Evolutionary conservation across 805 yeast species (phyloP), one percentile per base, ranked within the genome.

Genomic region (Clavispora fructus): DNA sequence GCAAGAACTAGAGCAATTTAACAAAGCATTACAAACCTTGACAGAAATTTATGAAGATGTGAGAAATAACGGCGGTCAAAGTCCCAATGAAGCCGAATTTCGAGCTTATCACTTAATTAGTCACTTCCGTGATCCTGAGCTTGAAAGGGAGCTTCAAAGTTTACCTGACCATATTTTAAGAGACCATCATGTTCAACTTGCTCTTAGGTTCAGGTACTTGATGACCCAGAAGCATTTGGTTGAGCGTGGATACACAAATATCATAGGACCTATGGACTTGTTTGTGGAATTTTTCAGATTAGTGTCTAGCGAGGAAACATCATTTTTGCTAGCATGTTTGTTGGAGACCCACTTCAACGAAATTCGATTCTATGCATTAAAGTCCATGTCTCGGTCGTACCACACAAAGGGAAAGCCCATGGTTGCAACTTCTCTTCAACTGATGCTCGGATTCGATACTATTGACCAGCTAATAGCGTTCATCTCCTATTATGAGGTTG

Each of bases 1-100:
- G 62, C 99, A 94, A 64, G 99, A 94, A 67, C 62, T 92, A 14
- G 99, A 94, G 63, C 99, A 94, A 61, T 77, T 94, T 61, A 90
- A 87, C 60, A 94, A 94, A 58, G 87, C 97, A 0, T 64, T 94
- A 40, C 96, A 92, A 58, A 87, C 98, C 0, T 68, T 94, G 31
- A 77, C 87, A 3, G 97, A 94, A 60, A 87, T 90, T 61, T 94
- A 94, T 59, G 80, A 80, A 45, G 96, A 87, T 57, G 83, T 83
- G 10, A 71, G 95, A 39, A 79, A 82, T 26, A 74, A 77, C 48
- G 92, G 90, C 1, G 82, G 87, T 0, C 50, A 49, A 6, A 79
- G 87, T 38, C 87, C 90, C 0, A 87, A 89, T 56, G 98, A 94
- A 64, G 87, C 97, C 0, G 99, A 94, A 61, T 88, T 94, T 59